Percentiles rank a stretch among this genome's conserved stretches.
These are phyloP conservation scores for Yueomyces sinensis DNA, from an alignment of 805 yeast species.

Conservation along the genomic window DNA sequence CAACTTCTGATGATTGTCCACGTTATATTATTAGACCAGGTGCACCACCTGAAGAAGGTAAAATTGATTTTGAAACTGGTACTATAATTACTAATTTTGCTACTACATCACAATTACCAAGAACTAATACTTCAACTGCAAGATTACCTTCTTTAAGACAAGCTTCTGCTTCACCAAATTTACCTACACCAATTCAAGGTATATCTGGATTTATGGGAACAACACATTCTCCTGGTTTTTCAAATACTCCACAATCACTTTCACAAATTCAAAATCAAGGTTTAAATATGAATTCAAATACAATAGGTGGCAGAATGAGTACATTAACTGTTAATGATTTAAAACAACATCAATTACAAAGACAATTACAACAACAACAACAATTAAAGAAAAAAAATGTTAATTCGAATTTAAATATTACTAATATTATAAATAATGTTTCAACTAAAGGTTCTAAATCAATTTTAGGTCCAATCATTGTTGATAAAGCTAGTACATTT, in stretches of 20 bases:
- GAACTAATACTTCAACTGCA: constrained; percentile 11
- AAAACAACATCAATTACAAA: constrained; percentile 14
- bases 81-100: constrained; percentile 12
- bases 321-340: constrained; percentile 13
- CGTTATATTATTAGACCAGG: constrained; percentile 32
- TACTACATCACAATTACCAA: constrained; percentile 11
- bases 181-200: neutral
- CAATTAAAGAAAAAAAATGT: constrained; percentile 9
- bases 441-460: constrained; percentile 18
- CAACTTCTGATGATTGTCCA: constrained; percentile 34
- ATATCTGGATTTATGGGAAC: neutral
- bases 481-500: constrained; percentile 19
- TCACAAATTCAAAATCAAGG: neutral
- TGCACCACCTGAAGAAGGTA: constrained; percentile 26
- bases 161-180: neutral
- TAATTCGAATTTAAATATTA: constrained; percentile 13
- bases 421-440: constrained; percentile 14
- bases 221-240: neutral
- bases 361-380: constrained; percentile 13
- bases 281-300: neutral
- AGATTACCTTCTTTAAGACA: constrained; percentile 10
- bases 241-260: neutral
- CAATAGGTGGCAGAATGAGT: neutral
- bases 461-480: constrained; percentile 11
- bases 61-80: constrained; percentile 22